Conservation (phyloP, 768 basidiomycete genomes). For the Suillus variegatus region DNA sequence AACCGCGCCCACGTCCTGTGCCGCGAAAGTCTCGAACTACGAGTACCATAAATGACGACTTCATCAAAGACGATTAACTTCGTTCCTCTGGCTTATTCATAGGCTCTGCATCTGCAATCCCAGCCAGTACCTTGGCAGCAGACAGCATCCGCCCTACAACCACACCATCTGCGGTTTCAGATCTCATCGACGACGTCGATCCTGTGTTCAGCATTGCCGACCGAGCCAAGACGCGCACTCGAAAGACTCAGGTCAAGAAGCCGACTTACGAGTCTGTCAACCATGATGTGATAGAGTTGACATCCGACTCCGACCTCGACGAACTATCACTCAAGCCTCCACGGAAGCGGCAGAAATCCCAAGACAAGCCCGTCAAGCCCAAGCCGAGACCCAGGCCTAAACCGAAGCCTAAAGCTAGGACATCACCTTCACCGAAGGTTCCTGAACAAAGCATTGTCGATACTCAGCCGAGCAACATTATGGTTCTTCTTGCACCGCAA, state of each 20-base stretch:
- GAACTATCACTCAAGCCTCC: too few relatives aligned
- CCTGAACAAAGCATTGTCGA: not conserved
- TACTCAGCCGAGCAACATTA: too few relatives aligned
- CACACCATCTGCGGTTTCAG: too few relatives aligned
- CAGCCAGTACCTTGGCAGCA: conserved; percentile 6
- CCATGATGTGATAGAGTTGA: too few relatives aligned
- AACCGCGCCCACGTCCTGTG: conserved; percentile 33
- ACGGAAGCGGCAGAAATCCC: conserved; percentile 12
- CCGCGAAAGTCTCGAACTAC: conserved; percentile 3
- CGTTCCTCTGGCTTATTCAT: conserved; percentile 23
- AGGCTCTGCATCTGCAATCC: conserved; percentile 17
- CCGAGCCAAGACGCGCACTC: conserved; percentile 57
- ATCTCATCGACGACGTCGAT: conserved; percentile 18
- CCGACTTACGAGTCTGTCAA: conserved; percentile 10
- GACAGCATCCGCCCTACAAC: too few relatives aligned
- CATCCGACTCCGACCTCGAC: too few relatives aligned
- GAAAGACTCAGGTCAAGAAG: conserved; percentile 30
- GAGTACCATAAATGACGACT: conserved; percentile 1
- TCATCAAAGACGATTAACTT: conserved; percentile 4
- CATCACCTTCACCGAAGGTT: not conserved
- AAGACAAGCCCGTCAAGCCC: conserved; percentile 26
- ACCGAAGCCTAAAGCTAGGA: conserved; percentile 23
- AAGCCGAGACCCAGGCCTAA: conserved; percentile 29
- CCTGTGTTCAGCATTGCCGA: conserved; percentile 50
- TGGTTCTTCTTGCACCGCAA: too few relatives aligned